Percentiles rank a stretch among this genome's conserved stretches.
Conservation (phyloP, 257 asterid species). For the Eucommia ulmoides region DNA sequence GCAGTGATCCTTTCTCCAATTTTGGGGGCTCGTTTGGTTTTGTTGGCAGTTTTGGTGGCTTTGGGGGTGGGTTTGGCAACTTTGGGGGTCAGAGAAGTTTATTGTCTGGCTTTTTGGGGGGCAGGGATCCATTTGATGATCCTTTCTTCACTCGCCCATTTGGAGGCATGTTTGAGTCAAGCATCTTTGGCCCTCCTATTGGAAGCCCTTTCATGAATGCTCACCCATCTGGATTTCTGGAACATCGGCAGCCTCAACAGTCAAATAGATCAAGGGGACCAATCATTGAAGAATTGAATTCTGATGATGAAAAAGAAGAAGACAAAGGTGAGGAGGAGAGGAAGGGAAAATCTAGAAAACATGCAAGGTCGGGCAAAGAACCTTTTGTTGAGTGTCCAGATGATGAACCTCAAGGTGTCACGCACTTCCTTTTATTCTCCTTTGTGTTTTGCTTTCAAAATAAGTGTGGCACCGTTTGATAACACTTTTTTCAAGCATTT, state of each 20-base stretch:
- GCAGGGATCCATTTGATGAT: conserved; percentile 79
- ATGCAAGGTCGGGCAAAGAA: conserved; percentile 55
- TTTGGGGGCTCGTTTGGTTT: conserved; percentile 48
- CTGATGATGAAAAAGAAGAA: conserved; percentile 68
- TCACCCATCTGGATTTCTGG: conserved; percentile 33
- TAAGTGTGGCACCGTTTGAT: background rate
- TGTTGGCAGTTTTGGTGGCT: conserved; percentile 48
- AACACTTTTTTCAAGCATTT: background rate
- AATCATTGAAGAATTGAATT: conserved; percentile 78
- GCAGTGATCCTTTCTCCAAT: conserved; percentile 64
- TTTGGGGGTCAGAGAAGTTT: conserved; percentile 45
- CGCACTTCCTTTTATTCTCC: background rate
- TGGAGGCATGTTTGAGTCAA: conserved; percentile 41
- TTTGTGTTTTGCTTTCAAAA: background rate
- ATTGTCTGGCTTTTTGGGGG: conserved; percentile 49
- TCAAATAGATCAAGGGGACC: conserved; percentile 44
- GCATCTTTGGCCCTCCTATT: conserved; percentile 29
- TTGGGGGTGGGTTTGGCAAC: conserved; percentile 36
- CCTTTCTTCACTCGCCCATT: conserved; percentile 70
- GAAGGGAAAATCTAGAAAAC: conserved; percentile 56
- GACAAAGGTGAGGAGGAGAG: conserved; percentile 24
- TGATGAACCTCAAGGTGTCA: conserved; percentile 52
- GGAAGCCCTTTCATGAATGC: conserved; percentile 31
- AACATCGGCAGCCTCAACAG: conserved; percentile 35
- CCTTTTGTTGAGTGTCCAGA: conserved; percentile 67